Base-by-base conservation (phyloP, 768 basidiomycete genomes). In the Leccinum disarticulatum region DNA sequence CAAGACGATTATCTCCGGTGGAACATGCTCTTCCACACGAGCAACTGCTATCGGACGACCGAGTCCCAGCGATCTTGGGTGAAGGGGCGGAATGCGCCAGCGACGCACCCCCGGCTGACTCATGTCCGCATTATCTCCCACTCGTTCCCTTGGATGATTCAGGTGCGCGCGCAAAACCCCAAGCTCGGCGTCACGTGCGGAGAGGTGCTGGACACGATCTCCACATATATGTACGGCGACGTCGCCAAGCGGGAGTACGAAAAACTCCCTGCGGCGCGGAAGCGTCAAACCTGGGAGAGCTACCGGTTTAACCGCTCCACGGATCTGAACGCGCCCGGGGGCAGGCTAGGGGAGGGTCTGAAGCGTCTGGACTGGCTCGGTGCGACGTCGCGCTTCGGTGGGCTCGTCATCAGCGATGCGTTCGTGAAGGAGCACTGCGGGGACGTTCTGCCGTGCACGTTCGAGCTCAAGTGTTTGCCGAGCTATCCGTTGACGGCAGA, bases 11-110 rank as follows among this genome's bases (percentile, higher is more conserved):
- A 83, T 67, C 74, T 91, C 48, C 83, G 81, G 51, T 91, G 89
- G 88, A 87, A 88, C 73, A 87, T 91, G 85, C 79, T 88, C 46
- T 89, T 85, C 69, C 75, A 77, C 6, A 81, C 87, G 6, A 81
- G 78, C 43, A 79, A 83, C 59, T 84, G 85, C 56, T 82, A 82
- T 64, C 82, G 85, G 58, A 87, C 86, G 4, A 79, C 76, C n/a
- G 90, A 90, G 58, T 77, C 80, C 4, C 61, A 75, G 3, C 76
- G 83, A 25, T 89, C 88, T 0, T 91, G 90, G 90, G 77, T 82
- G 4, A 77, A 75, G 33, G 88, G 90, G 7, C 83, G 89, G 13
- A 76, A 80, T 14, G 80, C 81, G 22, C 87, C 87, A 17, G 88
- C 87, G 2, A 87, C 87, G 1, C 82, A 83, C 70, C 87, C 87